Conservation (phyloP, 208 protist genomes). For the Blastocrithidia nonstop region DNA sequence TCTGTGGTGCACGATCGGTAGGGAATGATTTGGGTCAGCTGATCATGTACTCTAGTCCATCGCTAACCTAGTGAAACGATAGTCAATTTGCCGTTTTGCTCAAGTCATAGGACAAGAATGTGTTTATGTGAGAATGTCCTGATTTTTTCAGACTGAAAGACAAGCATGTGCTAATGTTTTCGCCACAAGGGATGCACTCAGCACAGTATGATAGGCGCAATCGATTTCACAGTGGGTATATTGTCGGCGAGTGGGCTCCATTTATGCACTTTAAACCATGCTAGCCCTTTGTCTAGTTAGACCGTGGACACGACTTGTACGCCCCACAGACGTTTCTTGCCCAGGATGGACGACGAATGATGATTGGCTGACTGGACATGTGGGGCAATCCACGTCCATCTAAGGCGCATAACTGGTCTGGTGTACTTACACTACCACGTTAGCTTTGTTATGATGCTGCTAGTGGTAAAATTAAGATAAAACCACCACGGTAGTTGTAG, state of each 20-base stretch:
- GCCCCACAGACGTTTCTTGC: conserved; percentile 16
- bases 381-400: conserved; percentile 23
- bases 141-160: conserved; percentile 14
- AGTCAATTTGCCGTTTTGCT: conserved; percentile 12
- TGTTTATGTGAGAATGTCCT: conserved; percentile 43
- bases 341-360: conserved; percentile 14
- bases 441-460: conserved; percentile 12
- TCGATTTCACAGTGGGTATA: conserved; percentile 23
- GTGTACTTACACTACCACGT: conserved; percentile 20
- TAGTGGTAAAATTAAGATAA: conserved; percentile 9
- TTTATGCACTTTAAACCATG: background rate
- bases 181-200: conserved; percentile 14
- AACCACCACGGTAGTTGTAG: conserved; percentile 15
- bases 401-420: conserved; percentile 17
- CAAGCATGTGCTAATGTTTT: conserved; percentile 12
- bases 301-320: conserved; percentile 26
- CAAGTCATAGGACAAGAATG: conserved; percentile 16
- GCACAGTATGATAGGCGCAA: conserved; percentile 15
- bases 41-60: conserved; percentile 13
- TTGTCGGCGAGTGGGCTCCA: conserved; percentile 7
- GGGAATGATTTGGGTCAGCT: conserved; percentile 18
- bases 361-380: conserved; percentile 24
- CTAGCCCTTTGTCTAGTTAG: conserved; percentile 17
- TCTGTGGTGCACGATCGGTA: conserved; percentile 15
- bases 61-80: conserved; percentile 15